Evolutionary conservation across 2,329 filamentous ascomycete species (phyloP).

Genomic region (Aspergillus pseudoviridinutans): DNA sequence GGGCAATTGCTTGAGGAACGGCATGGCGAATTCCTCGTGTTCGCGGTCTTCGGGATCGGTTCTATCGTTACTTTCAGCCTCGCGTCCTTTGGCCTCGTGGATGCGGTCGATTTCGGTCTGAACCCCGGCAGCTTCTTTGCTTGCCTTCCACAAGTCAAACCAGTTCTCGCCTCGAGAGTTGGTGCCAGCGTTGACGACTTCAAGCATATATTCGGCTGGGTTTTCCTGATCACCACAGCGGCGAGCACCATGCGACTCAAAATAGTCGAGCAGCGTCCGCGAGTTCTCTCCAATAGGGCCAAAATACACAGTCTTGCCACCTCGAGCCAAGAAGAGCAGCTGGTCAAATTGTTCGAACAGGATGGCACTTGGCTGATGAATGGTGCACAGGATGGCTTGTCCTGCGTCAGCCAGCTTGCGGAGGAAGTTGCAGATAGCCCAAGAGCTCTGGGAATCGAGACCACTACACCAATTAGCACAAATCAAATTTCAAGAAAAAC

Average conservation of each 20-base stretch:
- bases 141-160: slow-evolving; percentile 59
- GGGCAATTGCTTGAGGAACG: slow-evolving; percentile 62
- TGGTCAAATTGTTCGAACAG: slow-evolving; percentile 77
- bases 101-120: slow-evolving; percentile 56
- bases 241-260: slow-evolving; percentile 58
- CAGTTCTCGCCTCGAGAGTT: slow-evolving; percentile 48
- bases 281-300: slow-evolving; percentile 61
- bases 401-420: slow-evolving; percentile 83
- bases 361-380: slow-evolving; percentile 88
- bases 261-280: slow-evolving; percentile 56
- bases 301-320: slow-evolving; percentile 65
- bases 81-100: slow-evolving; percentile 43
- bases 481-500: neutral
- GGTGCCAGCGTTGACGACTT: slow-evolving; percentile 46
- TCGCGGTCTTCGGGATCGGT: slow-evolving; percentile 51
- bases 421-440: slow-evolving; percentile 79
- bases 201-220: slow-evolving; percentile 70
- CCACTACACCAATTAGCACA: slow-evolving; percentile 49
- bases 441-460: slow-evolving; percentile 84
- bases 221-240: slow-evolving; percentile 59
- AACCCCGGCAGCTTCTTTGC: slow-evolving; percentile 51
- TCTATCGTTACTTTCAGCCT: slow-evolving; percentile 14
- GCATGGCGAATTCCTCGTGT: slow-evolving; percentile 72
- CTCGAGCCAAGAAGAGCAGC: slow-evolving; percentile 58
- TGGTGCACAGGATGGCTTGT: slow-evolving; percentile 86